Evolutionary conservation across 169 alveolate genomes (phyloP).

Genomic region (Eimeria necatrix): DNA sequence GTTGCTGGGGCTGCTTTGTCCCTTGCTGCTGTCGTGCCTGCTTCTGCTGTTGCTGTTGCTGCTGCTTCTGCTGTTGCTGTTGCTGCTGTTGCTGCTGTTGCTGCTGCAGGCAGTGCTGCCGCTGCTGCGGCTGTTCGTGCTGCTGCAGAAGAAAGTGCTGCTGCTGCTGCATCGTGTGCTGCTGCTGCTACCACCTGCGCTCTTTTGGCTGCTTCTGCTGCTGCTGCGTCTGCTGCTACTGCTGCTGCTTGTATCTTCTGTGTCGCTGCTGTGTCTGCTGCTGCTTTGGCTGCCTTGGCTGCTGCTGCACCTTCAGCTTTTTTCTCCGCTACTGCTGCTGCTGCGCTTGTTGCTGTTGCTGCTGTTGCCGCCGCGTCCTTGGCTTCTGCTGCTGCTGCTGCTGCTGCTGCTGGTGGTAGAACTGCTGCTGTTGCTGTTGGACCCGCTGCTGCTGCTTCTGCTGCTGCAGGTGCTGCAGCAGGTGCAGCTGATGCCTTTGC

Average conservation of each 20-base stretch:
- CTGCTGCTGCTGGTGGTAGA: conserved; percentile 12
- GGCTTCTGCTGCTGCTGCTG: not conserved
- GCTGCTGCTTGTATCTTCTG: not conserved
- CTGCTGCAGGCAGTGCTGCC: conserved; percentile 13
- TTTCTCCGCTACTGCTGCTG: not conserved
- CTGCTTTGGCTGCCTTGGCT: not conserved
- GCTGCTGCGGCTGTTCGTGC: conserved; percentile 1
- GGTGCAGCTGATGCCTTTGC: not conserved
- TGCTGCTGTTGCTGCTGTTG: not conserved
- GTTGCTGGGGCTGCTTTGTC: not conserved
- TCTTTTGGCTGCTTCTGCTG: not conserved
- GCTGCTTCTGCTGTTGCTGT: not conserved
- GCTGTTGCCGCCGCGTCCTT: not conserved
- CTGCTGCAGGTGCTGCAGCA: not conserved
- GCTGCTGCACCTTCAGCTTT: not conserved
- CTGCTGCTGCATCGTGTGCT: not conserved
- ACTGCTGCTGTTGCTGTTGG: not conserved
- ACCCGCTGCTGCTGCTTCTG: not conserved
- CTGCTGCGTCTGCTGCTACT: too few species aligned
- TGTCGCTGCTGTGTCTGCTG: conserved; percentile 4
- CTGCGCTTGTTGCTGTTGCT: not conserved
- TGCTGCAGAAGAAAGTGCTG: not conserved
- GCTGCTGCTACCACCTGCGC: not conserved
- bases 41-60: conserved; percentile 1
- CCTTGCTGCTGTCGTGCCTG: too few species aligned